These are phyloP conservation scores for Lindgomyces ingoldianus DNA, from an alignment of 495 filamentous ascomycete genomes.

Conservation along the genomic window DNA sequence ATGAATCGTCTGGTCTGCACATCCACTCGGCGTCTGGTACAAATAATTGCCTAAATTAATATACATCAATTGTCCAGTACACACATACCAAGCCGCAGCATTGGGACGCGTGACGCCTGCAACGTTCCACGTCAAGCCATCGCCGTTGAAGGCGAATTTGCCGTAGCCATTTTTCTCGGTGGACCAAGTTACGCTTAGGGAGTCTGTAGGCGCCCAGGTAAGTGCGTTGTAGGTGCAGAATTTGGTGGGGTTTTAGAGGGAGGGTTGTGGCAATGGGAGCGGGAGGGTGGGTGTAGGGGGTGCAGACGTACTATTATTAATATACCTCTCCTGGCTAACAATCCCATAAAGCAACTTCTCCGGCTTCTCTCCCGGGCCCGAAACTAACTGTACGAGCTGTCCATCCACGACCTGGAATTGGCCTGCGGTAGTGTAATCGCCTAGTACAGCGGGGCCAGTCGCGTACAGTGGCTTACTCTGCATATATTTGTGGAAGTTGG, in stretches of 20 bases:
- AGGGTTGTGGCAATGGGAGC: too few relatives aligned
- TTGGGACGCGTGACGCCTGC: slow-evolving; percentile 56
- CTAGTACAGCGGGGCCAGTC: slow-evolving; percentile 54
- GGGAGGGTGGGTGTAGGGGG: too few relatives aligned
- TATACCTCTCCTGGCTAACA: slow-evolving; percentile 35
- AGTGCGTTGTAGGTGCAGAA: too few relatives aligned
- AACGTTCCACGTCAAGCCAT: slow-evolving; percentile 57
- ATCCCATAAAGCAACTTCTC: slow-evolving; percentile 47
- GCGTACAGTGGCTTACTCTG: slow-evolving; percentile 56
- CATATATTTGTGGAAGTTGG: slow-evolving; percentile 66
- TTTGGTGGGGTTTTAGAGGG: too few relatives aligned
- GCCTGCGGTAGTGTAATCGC: slow-evolving; percentile 57
- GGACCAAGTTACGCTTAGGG: slow-evolving; percentile 50
- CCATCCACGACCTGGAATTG: slow-evolving; percentile 60
- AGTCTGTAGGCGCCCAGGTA: too few relatives aligned
- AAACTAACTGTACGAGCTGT: slow-evolving; percentile 56
- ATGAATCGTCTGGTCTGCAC: slow-evolving; percentile 61
- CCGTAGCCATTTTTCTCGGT: slow-evolving; percentile 57
- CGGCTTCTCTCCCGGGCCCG: slow-evolving; percentile 27
- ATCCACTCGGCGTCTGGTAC: slow-evolving; percentile 60
- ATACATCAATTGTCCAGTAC: slow-evolving; percentile 54
- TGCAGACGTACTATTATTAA: slow-evolving; percentile 15
- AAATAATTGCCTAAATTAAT: slow-evolving; percentile 62
- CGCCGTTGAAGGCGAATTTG: slow-evolving; percentile 59
- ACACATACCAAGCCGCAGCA: slow-evolving; percentile 60